Evolutionary conservation across 305 asterid genomes (phyloP), one percentile per base, ranked within the genome.

Genomic region (Salvia sclarea): DNA sequence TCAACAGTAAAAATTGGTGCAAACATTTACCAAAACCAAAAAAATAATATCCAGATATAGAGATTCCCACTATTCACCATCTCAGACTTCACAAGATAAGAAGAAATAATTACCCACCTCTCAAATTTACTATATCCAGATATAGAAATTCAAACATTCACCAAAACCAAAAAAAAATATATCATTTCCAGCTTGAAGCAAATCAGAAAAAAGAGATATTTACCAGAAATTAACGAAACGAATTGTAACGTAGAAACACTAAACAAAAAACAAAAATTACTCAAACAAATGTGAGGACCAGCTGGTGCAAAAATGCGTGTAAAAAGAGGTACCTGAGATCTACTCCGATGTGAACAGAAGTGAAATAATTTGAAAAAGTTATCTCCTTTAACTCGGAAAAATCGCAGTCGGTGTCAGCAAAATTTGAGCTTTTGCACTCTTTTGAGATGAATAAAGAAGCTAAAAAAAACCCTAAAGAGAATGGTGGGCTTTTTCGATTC

Each of bases 311-410:
- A 66, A 72, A 72, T 63, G 80, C 37, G 64, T n/a, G 14, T 16
- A 6, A 59, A 75, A 64, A 14, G 55, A 16, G 50, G 53, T 64
- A 79, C 76, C 80, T 72, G 70, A 72, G 81, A 79, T 79, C 84
- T 73, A 57, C 38, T 21, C 49, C 33, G 10, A 24, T n/a, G 64
- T 16, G 13, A 41, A 66, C 12, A 64, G 45, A 21, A 70, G 66
- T 13, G 45, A 64, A 31, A 64, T 17, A 5, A 60, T 25, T 25
- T 44, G n/a, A n/a, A 44, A 61, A 56, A 63, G 47, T 11, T 22
- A 2, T 13, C 41, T 13, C 22, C 71, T 66, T 61, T 41, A 12
- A 8, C n/a, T n/a, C 31, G 33, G 47, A 56, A 59, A 45, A 61
- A 17, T 59, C 11, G 21, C 21, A 61, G 3, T 54, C 30, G 53